phyloP scores from a whole-genome alignment of 345 rosid species.

The Geranium rotundifolium region DNA sequence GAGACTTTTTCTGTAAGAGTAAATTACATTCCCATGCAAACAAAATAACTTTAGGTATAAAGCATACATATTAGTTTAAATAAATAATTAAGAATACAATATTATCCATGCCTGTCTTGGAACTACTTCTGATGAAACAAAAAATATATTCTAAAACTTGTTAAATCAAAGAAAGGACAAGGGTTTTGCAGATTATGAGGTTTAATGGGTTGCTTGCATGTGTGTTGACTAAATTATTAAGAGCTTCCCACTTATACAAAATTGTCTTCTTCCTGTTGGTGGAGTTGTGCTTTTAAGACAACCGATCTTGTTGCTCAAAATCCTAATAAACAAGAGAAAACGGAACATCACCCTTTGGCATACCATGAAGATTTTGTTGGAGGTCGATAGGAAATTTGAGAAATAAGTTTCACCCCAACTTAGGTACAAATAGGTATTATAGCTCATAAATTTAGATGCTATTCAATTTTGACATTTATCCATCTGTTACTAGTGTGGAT shows the following conservation, averaged over 20 bases:
- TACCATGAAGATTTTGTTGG: no score
- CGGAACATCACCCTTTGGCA: no score
- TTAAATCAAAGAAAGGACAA: constrained; percentile 11
- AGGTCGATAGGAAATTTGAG: no score
- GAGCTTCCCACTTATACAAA: neutral
- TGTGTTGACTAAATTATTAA: constrained; percentile 2
- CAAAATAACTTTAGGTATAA: neutral
- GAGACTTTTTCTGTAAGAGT: neutral
- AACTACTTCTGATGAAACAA: neutral
- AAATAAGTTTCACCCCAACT: no score
- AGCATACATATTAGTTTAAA: neutral
- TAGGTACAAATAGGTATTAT: neutral
- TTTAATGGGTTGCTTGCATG: constrained; percentile 4
- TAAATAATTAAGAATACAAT: neutral
- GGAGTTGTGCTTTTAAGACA: neutral
- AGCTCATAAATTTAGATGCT: neutral
- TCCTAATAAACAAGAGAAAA: neutral
- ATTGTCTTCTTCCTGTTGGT: neutral
- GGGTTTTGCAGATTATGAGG: constrained; percentile 19
- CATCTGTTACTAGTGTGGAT: neutral
- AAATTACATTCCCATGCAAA: neutral
- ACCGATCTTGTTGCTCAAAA: neutral
- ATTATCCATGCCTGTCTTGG: neutral
- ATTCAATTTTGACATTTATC: neutral
- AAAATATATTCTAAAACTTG: neutral